phyloP scores from a whole-genome alignment of 1,284 basidiomycete species.

The Xerocomus amazonicus region DNA sequence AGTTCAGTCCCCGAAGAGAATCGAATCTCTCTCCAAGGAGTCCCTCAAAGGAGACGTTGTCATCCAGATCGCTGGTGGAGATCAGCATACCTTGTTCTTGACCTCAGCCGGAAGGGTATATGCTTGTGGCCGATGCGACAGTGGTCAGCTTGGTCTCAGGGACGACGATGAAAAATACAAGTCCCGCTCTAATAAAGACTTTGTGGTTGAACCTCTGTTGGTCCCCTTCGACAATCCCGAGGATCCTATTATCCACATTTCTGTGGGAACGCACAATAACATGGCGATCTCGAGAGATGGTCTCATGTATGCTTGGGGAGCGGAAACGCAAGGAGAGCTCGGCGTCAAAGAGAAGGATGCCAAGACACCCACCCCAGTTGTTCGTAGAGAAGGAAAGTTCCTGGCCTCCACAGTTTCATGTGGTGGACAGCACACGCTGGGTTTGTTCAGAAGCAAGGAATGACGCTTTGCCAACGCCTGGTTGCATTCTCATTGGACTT shows the following conservation, averaged over 20 bases:
- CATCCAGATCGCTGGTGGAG: constrained; percentile 71
- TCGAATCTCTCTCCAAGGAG: constrained; percentile 63
- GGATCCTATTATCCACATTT: constrained; percentile 73
- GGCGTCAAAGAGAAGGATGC: constrained; percentile 61
- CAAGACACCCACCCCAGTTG: constrained; percentile 57
- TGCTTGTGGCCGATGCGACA: constrained; percentile 77
- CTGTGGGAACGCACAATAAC: constrained; percentile 79
- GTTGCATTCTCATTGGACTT: constrained; percentile 23
- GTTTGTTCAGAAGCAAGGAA: constrained; percentile 59
- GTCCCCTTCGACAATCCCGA: constrained; percentile 61
- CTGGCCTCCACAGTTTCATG: constrained; percentile 57
- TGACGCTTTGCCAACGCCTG: constrained; percentile 13
- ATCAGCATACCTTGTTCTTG: constrained; percentile 87
- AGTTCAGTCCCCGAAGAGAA: constrained; percentile 66
- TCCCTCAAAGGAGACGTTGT: constrained; percentile 68
- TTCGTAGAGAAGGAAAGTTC: constrained; percentile 66
- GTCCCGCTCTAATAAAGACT: constrained; percentile 49
- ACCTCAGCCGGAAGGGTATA: constrained; percentile 82
- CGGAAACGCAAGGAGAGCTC: constrained; percentile 70
- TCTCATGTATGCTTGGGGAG: constrained; percentile 84
- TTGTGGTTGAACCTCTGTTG: constrained; percentile 59
- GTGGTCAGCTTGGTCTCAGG: constrained; percentile 72
- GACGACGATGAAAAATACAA: constrained; percentile 57
- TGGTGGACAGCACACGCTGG: constrained; percentile 71
- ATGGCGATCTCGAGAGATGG: constrained; percentile 78